Percentiles rank a stretch among this genome's conserved stretches.
These are phyloP conservation scores for Rhodotorula sp. DNA, from an alignment of 1,284 basidiomycete species.

Conservation along the genomic window DNA sequence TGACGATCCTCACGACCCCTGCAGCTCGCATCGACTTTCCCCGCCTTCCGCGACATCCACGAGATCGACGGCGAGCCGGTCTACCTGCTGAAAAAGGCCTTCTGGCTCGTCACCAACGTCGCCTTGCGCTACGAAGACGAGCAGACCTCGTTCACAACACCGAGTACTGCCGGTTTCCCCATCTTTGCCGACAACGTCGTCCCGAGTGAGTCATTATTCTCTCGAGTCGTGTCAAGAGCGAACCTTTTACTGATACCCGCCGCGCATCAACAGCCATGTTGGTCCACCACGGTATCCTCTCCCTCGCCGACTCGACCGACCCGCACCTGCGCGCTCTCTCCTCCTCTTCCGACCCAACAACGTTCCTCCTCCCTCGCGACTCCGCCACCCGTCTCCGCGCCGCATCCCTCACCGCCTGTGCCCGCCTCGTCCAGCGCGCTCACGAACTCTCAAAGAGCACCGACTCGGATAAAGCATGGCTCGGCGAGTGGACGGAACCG, in stretches of 20 bases:
- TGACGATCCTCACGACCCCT: background rate
- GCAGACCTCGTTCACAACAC: slow-evolving; percentile 53
- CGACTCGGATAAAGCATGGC: slow-evolving; percentile 43
- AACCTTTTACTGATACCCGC: background rate
- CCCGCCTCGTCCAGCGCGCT: slow-evolving; percentile 62
- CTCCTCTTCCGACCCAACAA: background rate
- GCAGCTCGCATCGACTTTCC: slow-evolving; percentile 69
- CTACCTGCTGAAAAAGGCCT: slow-evolving; percentile 83
- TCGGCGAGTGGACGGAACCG: slow-evolving; percentile 12
- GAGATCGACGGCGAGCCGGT: slow-evolving; percentile 62
- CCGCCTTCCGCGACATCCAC: slow-evolving; percentile 72
- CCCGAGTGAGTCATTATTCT: slow-evolving; percentile 51
- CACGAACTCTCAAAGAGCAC: slow-evolving; percentile 48
- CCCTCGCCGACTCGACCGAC: background rate
- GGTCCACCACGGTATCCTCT: slow-evolving; percentile 20
- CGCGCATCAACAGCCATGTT: slow-evolving; percentile 17
- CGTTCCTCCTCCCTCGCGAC: background rate
- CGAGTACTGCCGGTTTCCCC: slow-evolving; percentile 62
- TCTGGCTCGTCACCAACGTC: slow-evolving; percentile 74
- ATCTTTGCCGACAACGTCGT: slow-evolving; percentile 84
- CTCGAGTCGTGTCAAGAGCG: background rate
- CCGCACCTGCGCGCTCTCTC: background rate
- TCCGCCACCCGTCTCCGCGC: slow-evolving; percentile 70
- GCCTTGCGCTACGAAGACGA: slow-evolving; percentile 60
- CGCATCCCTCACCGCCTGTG: slow-evolving; percentile 72